These are phyloP conservation scores for Apophysomyces ossiformis DNA, from an alignment of 371 early-diverging fungal genomes.

Conservation along the genomic window DNA sequence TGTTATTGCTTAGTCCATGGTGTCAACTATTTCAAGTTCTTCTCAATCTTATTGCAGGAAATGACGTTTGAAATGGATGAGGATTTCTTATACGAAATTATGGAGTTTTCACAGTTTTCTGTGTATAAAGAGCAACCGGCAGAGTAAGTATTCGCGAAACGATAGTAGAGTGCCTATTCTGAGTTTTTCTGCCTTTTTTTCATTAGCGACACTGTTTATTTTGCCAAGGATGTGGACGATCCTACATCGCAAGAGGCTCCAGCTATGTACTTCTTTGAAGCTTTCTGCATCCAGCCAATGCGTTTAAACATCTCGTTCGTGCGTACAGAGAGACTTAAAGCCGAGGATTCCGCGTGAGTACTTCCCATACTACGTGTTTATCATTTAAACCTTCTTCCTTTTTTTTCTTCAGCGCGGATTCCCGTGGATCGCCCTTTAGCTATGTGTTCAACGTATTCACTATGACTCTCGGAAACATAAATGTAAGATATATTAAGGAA, in stretches of 20 bases:
- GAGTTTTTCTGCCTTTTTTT: not conserved
- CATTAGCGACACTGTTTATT: constrained; percentile 35
- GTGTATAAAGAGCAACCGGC: constrained; percentile 24
- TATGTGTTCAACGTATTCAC: constrained; percentile 80
- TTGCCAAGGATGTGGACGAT: constrained; percentile 53
- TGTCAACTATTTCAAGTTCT: constrained; percentile 81
- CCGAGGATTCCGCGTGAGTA: constrained; percentile 38
- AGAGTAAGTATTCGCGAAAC: constrained; percentile 17
- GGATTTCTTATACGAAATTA: constrained; percentile 73
- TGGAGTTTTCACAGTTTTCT: constrained; percentile 76
- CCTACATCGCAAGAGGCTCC: constrained; percentile 56
- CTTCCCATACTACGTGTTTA: too few species aligned
- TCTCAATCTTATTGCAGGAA: constrained; percentile 83
- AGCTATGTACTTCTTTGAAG: constrained; percentile 84
- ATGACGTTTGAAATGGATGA: constrained; percentile 88
- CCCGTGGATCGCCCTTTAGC: constrained; percentile 35
- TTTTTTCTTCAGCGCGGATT: constrained; percentile 26
- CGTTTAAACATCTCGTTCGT: constrained; percentile 85
- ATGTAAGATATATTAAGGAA: constrained; percentile 41
- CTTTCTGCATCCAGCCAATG: constrained; percentile 86
- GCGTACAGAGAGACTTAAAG: constrained; percentile 64
- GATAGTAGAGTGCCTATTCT: too few species aligned
- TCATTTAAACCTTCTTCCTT: not conserved
- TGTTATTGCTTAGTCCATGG: constrained; percentile 60
- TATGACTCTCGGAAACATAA: constrained; percentile 89